Evolutionary conservation across 306 rosid genomes (phyloP).

Genomic region (Quillaja saponaria): DNA sequence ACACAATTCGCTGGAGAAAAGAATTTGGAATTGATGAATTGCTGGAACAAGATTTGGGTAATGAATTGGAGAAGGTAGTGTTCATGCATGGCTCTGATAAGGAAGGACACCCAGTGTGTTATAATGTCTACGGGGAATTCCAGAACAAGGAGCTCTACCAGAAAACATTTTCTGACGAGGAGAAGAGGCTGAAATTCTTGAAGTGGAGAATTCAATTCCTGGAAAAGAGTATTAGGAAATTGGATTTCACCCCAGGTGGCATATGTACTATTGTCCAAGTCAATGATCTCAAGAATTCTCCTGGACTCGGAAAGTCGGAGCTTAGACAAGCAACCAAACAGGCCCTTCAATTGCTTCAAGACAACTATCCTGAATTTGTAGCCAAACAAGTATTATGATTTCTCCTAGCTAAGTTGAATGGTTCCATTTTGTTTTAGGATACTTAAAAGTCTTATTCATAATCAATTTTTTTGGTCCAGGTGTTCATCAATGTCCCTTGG

Average conservation of each 20-base stretch:
- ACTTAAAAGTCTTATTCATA: neutral
- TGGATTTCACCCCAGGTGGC: conserved; percentile 66
- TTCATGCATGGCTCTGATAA: conserved; percentile 63
- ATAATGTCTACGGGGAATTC: conserved; percentile 60
- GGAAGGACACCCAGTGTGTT: conserved; percentile 79
- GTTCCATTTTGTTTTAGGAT: neutral
- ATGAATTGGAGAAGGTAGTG: conserved; percentile 47
- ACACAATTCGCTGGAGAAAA: conserved; percentile 68
- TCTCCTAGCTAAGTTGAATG: too few species aligned
- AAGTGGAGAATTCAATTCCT: conserved; percentile 65
- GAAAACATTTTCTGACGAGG: conserved; percentile 60
- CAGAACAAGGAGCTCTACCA: conserved; percentile 58
- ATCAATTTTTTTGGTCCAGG: conserved; percentile 37
- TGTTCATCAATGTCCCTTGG: conserved; percentile 82
- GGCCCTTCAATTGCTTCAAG: conserved; percentile 66
- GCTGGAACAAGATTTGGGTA: conserved; percentile 42
- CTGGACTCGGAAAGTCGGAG: conserved; percentile 68
- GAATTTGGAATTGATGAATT: conserved; percentile 54
- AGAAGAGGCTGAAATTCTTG: conserved; percentile 53
- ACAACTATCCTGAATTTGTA: conserved; percentile 73
- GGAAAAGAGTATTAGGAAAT: conserved; percentile 61
- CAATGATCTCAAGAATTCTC: conserved; percentile 66
- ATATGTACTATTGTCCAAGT: conserved; percentile 63
- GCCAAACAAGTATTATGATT: conserved; percentile 63
- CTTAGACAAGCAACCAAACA: conserved; percentile 75